These are phyloP conservation scores for Prunus salicina DNA, from an alignment of 306 rosid genomes.

Conservation along the genomic window DNA sequence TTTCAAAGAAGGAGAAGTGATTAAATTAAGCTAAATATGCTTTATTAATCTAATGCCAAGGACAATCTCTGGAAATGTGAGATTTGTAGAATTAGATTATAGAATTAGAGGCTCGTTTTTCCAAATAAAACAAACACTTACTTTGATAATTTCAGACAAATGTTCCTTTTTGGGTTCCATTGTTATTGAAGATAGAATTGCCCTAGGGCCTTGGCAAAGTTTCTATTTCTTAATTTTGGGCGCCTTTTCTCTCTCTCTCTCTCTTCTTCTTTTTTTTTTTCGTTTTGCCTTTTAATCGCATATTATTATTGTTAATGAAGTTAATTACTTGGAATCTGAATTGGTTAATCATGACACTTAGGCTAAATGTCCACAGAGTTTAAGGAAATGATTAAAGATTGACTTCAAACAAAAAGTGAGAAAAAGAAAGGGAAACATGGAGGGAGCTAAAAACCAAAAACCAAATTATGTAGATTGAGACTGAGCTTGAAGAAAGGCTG, in stretches of 20 bases:
- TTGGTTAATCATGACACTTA: neutral
- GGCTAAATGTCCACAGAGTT: neutral
- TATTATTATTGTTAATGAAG: neutral
- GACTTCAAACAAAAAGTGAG: neutral
- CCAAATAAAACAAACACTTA: slow-evolving; percentile 16
- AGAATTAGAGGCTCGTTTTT: neutral
- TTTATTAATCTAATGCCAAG: neutral
- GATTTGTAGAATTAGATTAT: neutral
- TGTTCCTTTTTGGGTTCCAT: slow-evolving; percentile 6
- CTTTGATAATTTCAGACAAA: slow-evolving; percentile 12
- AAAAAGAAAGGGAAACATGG: slow-evolving; percentile 1
- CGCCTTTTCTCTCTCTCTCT: neutral
- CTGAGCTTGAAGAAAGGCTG: slow-evolving; percentile 22
- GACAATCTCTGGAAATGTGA: neutral
- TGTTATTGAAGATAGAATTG: neutral
- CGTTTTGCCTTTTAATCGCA: neutral
- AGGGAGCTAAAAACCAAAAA: neutral
- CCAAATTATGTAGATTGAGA: slow-evolving; percentile 30
- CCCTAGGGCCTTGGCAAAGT: neutral
- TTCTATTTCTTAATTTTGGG: neutral
- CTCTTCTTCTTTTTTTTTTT: neutral
- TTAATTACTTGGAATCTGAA: neutral
- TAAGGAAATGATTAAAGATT: slow-evolving; percentile 8
- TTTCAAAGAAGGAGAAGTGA: neutral
- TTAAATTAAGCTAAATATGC: neutral